Base-by-base conservation (phyloP, 345 rosid species). In the Dipteronia dyeriana region DNA sequence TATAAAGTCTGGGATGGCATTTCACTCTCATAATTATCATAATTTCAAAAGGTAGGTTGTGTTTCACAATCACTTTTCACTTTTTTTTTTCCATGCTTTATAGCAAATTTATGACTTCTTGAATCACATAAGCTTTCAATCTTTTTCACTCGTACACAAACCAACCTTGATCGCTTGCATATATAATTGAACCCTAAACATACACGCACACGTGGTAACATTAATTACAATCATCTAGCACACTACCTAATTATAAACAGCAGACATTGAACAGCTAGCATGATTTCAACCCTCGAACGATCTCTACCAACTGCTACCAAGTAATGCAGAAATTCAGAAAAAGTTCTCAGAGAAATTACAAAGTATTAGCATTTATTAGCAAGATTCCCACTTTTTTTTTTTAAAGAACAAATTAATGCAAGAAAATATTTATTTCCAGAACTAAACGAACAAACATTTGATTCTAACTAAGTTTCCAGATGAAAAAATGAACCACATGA, bases 31-130 rank as follows among this genome's bases (percentile, higher is more conserved):
- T 69, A 78, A 79, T 69, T 75, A 41, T 41, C 38, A 19, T 75
- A 74, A 74, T 83, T 82, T 71, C 75, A 76, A 85, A 82, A 79
- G 85, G 82, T 82, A 47, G 90, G 88, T 79, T 79, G 77, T 76
- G 76, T 79, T 85, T 82, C 84, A 70, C 82, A 59, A 77, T 82
- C 87, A 80, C 85, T 78, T 73, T 34, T 34, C 38, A 34, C 38
- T 34, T 34, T 34, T 34, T 34, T 34, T 34, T 59, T 75, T 68
- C 66, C 81, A 73, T 71, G 60, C 66, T 67, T 79, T 59, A 45
- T 22, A 34, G 56, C 25, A 56, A 49, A 53, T 53, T 34, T 34
- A 34, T 64, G 61, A 71, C 47, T 14, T 10, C 65, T 53, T 22
- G 19, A 56, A 39, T 54, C 56, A 45, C 17, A 2, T 25, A 5